A percentile compares a stretch with the other conserved stretches of the same genome.
Conservation (phyloP, 2,329 filamentous ascomycete genomes). For the Pseudohalonectria lignicola region DNA sequence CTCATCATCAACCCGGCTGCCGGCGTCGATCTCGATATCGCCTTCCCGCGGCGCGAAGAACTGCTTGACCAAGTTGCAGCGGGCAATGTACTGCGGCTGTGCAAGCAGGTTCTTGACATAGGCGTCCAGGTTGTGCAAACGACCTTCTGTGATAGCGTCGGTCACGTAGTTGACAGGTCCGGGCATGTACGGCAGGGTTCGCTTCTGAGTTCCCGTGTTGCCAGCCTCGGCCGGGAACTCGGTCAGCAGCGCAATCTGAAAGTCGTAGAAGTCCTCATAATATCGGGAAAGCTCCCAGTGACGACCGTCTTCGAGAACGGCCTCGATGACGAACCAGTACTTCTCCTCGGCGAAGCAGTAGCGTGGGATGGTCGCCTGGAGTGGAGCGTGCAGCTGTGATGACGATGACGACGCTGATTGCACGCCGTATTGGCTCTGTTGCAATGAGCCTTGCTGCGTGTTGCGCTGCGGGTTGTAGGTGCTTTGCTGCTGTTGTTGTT, state of each 20-base stretch:
- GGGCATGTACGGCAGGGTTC: constrained; percentile 92
- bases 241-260: constrained; percentile 89
- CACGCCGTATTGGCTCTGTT: constrained; percentile 5
- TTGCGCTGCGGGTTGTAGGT: constrained; percentile 22
- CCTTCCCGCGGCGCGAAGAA: constrained; percentile 85
- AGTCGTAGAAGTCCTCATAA: constrained; percentile 98
- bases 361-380: constrained; percentile 75
- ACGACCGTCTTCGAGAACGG: constrained; percentile 76
- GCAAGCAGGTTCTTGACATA: constrained; percentile 88
- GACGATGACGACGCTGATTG: constrained; percentile 25
- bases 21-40: constrained; percentile 85
- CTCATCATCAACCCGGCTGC: constrained; percentile 56
- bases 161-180: constrained; percentile 96
- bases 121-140: constrained; percentile 84
- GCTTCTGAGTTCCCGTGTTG: constrained; percentile 66
- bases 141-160: constrained; percentile 90
- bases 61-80: constrained; percentile 73
- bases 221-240: constrained; percentile 90
- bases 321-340: constrained; percentile 97
- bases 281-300: constrained; percentile 90
- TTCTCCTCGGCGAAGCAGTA: constrained; percentile 97
- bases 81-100: constrained; percentile 74
- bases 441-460: constrained; percentile 15
- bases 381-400: constrained; percentile 58
- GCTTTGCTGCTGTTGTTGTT: constrained; percentile 22